A percentile compares a stretch with the other conserved stretches of the same genome.
Conservation (phyloP, 495 filamentous ascomycete genomes). For the Talaromyces nanjingensis region DNA sequence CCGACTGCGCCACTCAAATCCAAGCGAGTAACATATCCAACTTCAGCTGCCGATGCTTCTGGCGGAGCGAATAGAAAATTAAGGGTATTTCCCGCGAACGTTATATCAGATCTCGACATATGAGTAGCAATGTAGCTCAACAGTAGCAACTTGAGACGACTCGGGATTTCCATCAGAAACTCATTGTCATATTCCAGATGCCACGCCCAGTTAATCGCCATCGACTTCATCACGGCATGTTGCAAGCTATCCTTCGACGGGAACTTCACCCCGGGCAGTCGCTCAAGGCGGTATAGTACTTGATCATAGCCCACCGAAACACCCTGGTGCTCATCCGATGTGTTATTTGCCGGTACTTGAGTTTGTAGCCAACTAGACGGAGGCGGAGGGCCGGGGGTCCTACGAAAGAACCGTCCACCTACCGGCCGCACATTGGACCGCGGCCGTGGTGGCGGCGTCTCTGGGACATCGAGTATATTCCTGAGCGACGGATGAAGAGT, state of each 20-base stretch:
- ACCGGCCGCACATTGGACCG: conserved; percentile 41
- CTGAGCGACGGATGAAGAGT: conserved; percentile 49
- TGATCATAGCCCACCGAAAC: conserved; percentile 8
- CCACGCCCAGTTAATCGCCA: conserved; percentile 64
- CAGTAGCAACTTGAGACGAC: conserved; percentile 51
- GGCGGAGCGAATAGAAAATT: conserved; percentile 20
- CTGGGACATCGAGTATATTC: conserved; percentile 61
- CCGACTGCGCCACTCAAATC: conserved; percentile 61
- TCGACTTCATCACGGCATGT: conserved; percentile 48
- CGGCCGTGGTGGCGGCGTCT: conserved; percentile 59
- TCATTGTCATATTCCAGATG: conserved; percentile 60
- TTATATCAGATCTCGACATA: conserved; percentile 25
- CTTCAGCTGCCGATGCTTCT: conserved; percentile 21
- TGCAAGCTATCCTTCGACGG: conserved; percentile 46
- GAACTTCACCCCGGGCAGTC: conserved; percentile 37
- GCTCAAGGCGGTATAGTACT: conserved; percentile 27
- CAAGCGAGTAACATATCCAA: conserved; percentile 45
- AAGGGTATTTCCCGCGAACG: conserved; percentile 22
- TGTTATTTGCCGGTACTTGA: background rate
- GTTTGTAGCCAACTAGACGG: conserved; percentile 60
- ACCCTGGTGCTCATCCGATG: background rate
- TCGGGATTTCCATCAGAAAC: conserved; percentile 57
- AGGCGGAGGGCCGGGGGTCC: conserved; percentile 59
- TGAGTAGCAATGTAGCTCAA: conserved; percentile 57
- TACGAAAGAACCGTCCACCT: conserved; percentile 36